These are phyloP conservation scores for Alternaria sp. DNA, from an alignment of 2,329 filamentous ascomycete genomes.

Conservation along the genomic window DNA sequence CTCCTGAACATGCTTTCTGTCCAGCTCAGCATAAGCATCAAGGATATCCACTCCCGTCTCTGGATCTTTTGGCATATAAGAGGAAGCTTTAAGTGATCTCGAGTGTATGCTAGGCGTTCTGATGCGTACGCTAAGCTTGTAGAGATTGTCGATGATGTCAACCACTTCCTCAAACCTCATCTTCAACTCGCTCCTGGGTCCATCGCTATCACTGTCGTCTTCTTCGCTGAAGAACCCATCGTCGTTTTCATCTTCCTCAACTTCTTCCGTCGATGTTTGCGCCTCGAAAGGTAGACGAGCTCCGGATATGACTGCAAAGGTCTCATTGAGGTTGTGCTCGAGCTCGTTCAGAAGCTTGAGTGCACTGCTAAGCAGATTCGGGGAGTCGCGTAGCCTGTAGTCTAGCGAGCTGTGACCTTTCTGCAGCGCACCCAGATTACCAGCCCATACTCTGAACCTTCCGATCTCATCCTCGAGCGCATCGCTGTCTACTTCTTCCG, in stretches of 20 bases:
- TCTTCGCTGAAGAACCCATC: conserved; percentile 39
- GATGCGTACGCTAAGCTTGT: conserved; percentile 50
- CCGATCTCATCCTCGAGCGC: conserved; percentile 48
- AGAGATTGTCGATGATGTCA: conserved; percentile 50
- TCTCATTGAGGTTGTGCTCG: conserved; percentile 39
- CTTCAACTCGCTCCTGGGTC: conserved; percentile 40
- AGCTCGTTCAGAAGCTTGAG: conserved; percentile 47
- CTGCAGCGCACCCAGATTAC: conserved; percentile 48
- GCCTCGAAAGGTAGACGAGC: conserved; percentile 46
- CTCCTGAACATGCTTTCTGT: conserved; percentile 41
- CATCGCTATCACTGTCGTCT: conserved; percentile 27
- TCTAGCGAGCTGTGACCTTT: conserved; percentile 50
- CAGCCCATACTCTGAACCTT: conserved; percentile 48
- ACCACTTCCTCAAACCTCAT: conserved; percentile 49
- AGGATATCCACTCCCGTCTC: conserved; percentile 48
- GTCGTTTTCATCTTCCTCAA: conserved; percentile 33
- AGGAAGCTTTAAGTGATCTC: conserved; percentile 47
- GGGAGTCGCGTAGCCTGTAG: conserved; percentile 49
- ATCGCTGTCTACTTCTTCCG: conserved; percentile 33
- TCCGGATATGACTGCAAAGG: conserved; percentile 38
- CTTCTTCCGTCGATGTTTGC: conserved; percentile 26
- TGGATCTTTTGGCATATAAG: conserved; percentile 45
- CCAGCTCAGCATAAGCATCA: conserved; percentile 41
- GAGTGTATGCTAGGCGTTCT: conserved; percentile 45
- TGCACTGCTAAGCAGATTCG: conserved; percentile 42